Conservation (phyloP, 805 yeast species). For the Wickerhamomyces ciferrii region DNA sequence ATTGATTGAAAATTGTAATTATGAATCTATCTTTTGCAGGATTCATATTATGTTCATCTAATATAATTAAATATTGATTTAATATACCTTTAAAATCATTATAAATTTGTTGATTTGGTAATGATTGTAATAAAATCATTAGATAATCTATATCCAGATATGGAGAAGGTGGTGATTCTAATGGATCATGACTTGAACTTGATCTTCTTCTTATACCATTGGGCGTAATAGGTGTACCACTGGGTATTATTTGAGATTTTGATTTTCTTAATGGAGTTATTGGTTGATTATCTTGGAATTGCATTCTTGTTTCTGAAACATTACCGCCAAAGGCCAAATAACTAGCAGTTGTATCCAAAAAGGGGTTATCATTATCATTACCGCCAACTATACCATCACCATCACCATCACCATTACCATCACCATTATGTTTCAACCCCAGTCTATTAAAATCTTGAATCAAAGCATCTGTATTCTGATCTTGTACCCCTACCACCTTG, state of each 20-base stretch:
- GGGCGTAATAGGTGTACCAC: too few species aligned
- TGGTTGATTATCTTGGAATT: constrained; percentile 8
- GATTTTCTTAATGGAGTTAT: constrained; percentile 14
- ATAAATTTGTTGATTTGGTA: constrained; percentile 6
- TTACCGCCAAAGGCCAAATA: constrained; percentile 1
- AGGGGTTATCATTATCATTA: not conserved
- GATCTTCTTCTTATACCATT: constrained; percentile 1
- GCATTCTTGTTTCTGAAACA: constrained; percentile 17
- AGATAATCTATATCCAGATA: constrained; percentile 9
- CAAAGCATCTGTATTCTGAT: not conserved
- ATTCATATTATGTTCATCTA: constrained; percentile 12
- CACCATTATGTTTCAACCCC: not conserved
- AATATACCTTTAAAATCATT: constrained; percentile 15
- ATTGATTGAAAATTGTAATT: constrained; percentile 18
- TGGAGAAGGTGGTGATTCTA: not conserved
- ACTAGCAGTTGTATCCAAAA: not conserved
- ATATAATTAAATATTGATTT: constrained; percentile 8
- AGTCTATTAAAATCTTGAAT: not conserved
- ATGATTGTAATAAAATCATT: constrained; percentile 1
- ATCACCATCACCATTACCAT: not conserved
- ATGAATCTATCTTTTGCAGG: constrained; percentile 14
- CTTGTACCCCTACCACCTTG: too few species aligned
- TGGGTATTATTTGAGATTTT: constrained; percentile 11
- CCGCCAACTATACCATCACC: not conserved
- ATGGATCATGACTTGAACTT: not conserved